Percentiles rank a stretch among this genome's conserved stretches.
Conservation (phyloP, 805 yeast species). For the Starmera pachycereana region DNA sequence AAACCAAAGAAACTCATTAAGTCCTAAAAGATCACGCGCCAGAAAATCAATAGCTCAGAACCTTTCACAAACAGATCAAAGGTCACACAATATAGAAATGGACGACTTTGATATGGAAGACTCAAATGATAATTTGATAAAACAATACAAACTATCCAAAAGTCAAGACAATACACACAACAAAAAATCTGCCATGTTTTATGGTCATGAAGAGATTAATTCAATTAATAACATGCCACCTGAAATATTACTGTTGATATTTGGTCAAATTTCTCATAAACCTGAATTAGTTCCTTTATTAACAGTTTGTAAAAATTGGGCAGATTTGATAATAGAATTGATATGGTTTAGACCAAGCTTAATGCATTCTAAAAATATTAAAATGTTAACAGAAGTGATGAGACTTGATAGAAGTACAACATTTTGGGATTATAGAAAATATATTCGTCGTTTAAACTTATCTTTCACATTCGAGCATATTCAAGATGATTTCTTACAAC, state of each 20-base stretch:
- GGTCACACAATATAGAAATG: neutral
- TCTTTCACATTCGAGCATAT: conserved; percentile 62
- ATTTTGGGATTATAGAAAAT: conserved; percentile 55
- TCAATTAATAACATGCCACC: conserved; percentile 30
- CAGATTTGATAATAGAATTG: conserved; percentile 63
- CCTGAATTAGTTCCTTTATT: conserved; percentile 50
- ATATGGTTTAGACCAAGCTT: conserved; percentile 84
- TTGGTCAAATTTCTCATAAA: conserved; percentile 51
- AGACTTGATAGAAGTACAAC: conserved; percentile 35
- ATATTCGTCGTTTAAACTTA: conserved; percentile 72
- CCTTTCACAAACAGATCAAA: neutral
- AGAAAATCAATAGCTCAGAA: too few species aligned
- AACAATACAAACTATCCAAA: neutral
- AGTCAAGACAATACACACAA: neutral
- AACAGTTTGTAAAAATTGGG: conserved; percentile 75
- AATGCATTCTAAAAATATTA: conserved; percentile 37
- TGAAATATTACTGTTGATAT: conserved; percentile 53
- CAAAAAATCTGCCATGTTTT: neutral
- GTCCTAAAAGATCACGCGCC: too few species aligned
- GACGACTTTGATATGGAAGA: neutral
- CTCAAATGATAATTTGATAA: neutral
- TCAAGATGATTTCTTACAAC: conserved; percentile 49
- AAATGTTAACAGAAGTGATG: conserved; percentile 47
- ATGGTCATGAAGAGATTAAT: neutral
- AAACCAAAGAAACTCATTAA: neutral